These are phyloP conservation scores for Paracamarosporium sp. DNA, from an alignment of 2,329 filamentous ascomycete genomes.

Conservation along the genomic window DNA sequence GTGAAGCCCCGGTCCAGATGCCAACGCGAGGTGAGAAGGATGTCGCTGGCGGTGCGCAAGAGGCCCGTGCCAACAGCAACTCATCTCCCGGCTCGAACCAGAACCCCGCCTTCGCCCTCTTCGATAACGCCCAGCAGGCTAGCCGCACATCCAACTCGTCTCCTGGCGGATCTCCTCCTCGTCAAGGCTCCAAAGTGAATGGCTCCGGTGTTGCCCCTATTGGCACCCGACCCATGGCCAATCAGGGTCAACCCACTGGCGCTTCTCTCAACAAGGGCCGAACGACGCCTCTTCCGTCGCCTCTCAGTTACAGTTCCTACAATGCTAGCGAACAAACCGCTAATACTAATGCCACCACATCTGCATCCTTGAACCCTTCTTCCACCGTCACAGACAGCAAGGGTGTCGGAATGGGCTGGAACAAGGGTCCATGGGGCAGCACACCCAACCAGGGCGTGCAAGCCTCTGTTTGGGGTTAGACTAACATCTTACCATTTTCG, in stretches of 20 bases:
- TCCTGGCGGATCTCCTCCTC: slow-evolving; percentile 80
- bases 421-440: slow-evolving; percentile 84
- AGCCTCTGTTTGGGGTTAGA: slow-evolving; percentile 91
- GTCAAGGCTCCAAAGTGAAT: slow-evolving; percentile 65
- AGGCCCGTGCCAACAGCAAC: slow-evolving; percentile 80
- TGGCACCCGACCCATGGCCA: slow-evolving; percentile 80
- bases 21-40: slow-evolving; percentile 54
- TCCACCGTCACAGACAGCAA: slow-evolving; percentile 55
- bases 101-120: slow-evolving; percentile 54
- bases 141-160: slow-evolving; percentile 86
- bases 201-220: slow-evolving; percentile 84
- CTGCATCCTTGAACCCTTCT: slow-evolving; percentile 65
- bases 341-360: slow-evolving; percentile 53
- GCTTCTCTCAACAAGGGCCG: slow-evolving; percentile 77
- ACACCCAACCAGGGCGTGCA: slow-evolving; percentile 75
- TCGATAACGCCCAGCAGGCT: slow-evolving; percentile 66
- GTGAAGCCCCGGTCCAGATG: slow-evolving; percentile 62
- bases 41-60: slow-evolving; percentile 57
- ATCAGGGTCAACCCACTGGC: slow-evolving; percentile 63
- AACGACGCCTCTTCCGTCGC: slow-evolving; percentile 91
- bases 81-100: slow-evolving; percentile 79
- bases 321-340: slow-evolving; percentile 62
- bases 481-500: slow-evolving; percentile 35
- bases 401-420: slow-evolving; percentile 65
- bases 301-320: slow-evolving; percentile 71